Evolutionary conservation across 371 early-diverging fungal species (phyloP), one percentile per base, ranked within the genome.

Genomic region (Apophysomyces variabilis): DNA sequence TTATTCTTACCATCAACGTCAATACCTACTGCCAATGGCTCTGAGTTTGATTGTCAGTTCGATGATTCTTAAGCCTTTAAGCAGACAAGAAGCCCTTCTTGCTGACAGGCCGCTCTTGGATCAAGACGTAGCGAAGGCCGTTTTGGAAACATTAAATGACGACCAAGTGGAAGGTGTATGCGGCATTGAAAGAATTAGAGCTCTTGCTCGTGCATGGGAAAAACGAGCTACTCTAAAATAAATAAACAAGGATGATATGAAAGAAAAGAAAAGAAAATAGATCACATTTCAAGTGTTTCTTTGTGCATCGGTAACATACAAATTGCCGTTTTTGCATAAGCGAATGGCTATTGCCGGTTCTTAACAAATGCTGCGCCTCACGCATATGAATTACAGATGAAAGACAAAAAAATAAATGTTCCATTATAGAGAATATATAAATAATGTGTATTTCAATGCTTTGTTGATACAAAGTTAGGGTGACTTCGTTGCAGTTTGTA

Each of bases 21-120:
- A 69, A 50, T 50, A 21, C 9, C 16, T 72, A 46, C 66, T 75
- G n/a, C 72, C 76, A 7, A 36, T 75, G 3, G 76, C 72, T 7
- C 39, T 71, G 1, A 60, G 70, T 7, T 43, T 66, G 13, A 68
- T 71, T 41, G 35, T 75, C 12, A 63, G 72, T 1, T 67, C 72
- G n/a, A 63, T 66, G 43, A 39, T 75, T 37, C 60, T 75, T 5
- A 69, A 65, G 35, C 76, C 72, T 12, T 57, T 75, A 38, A 67
- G 21, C 21, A 16, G 54, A 50, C 54, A 35, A 7, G 21, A 50
- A 26, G 65, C 37, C 60, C 65, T 12, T 67, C 69, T 75, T n/a
- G 62, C 70, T 14, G 76, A 75, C 37, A 43, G 67, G 45, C 76
- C 76, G 5, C 57, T 71, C 32, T 58, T 58, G n/a, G 76, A 71